Conservation (phyloP, 176 grass and related monocot genomes). For the Thalia dealbata region DNA sequence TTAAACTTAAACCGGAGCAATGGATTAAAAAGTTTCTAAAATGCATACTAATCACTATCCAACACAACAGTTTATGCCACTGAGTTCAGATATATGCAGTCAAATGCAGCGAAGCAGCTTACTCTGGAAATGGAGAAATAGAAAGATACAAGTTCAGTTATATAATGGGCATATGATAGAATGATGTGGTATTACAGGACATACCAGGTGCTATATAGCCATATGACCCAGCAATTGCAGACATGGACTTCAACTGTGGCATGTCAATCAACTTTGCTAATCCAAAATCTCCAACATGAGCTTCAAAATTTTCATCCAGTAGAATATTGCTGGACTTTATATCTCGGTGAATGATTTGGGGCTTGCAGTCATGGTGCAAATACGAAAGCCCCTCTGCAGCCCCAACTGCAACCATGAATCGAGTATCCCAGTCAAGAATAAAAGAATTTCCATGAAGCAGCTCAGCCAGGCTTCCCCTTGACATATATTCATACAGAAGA, state of each 20-base stretch:
- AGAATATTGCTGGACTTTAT: conserved; percentile 98
- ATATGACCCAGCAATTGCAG: conserved; percentile 94
- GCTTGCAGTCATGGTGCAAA: conserved; percentile 94
- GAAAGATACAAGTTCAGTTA: neutral
- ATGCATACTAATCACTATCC: too few relatives aligned
- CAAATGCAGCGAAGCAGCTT: too few relatives aligned
- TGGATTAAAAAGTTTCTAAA: too few relatives aligned
- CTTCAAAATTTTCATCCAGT: conserved; percentile 94
- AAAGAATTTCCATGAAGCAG: conserved; percentile 67
- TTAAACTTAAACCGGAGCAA: too few relatives aligned
- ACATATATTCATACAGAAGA: conserved; percentile 89
- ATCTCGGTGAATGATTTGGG: conserved; percentile 82
- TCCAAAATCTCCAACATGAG: conserved; percentile 98
- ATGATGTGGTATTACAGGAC: neutral
- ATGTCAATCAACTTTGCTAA: conserved; percentile 96
- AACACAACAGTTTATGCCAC: too few relatives aligned
- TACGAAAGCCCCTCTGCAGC: conserved; percentile 94
- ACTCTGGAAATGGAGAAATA: neutral
- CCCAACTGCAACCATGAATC: conserved; percentile 78
- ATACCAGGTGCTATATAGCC: conserved; percentile 98
- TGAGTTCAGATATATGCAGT: too few relatives aligned
- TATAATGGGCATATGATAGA: too few relatives aligned
- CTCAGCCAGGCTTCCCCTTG: conserved; percentile 88
- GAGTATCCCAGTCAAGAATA: conserved; percentile 64
- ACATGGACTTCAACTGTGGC: conserved; percentile 90